Evolutionary conservation across 495 filamentous ascomycete genomes (phyloP), one percentile per base, ranked within the genome.

Genomic region (Durotheca rogersii): DNA sequence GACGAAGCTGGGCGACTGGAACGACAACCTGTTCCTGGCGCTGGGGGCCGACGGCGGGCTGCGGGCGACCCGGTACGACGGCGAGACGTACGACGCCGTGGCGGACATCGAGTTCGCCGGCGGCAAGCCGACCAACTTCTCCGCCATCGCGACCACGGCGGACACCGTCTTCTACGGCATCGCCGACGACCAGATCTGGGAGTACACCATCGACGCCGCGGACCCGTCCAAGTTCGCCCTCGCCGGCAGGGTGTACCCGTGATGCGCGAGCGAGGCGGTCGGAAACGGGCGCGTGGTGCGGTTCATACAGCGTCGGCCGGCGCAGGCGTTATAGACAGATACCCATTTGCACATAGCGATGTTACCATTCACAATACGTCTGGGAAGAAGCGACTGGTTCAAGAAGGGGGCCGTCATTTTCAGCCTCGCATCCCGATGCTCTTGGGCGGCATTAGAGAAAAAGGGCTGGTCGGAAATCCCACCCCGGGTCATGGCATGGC

Each of bases 111-210:
- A 29, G 16, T 51, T 59, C 25, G 35, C 23, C 35, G 34, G 47
- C 30, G 56, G 45, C 9, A 23, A 59, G 41, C 43, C 50, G 21
- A 59, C 56, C 35, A 54, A 51, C 17, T 59, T 59, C 36, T 59
- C 50, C 0, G 56, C 56, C 18, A 54, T 59, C 11, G 56, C 56
- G 15, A 59, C 49, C 50, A 59, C 56, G 36, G 45, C 37, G 18
- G 56, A 59, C 27, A 50, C 56, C 7, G 51, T 50, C 45, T 54
- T 59, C 19, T 59, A 59, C 21, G 50, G 56, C n/a, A 51, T 59
- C 46, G 17, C 56, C 2, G 56, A 59, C 15, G 56, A 50, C 10
- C 50, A 59, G 46, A 37, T 59, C 7, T 59, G 49, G 56, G 56
- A 59, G 23, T 59, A 53, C n/a, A 41, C 50, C 2, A 36, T 59